These are phyloP conservation scores for Saturnispora besseyi DNA, from an alignment of 805 yeast genomes.

Conservation along the genomic window DNA sequence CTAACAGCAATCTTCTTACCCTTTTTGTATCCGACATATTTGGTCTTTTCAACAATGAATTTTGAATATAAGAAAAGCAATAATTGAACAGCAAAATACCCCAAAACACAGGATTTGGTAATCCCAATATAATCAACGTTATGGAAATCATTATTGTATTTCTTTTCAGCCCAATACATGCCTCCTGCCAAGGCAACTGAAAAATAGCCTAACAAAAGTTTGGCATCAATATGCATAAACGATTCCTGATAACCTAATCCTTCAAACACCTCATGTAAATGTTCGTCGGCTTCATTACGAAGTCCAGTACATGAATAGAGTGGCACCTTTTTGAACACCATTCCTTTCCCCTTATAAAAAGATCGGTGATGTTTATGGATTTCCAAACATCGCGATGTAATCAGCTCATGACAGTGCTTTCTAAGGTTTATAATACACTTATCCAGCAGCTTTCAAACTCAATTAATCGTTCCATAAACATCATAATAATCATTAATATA, in stretches of 20 bases:
- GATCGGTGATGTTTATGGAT: background rate
- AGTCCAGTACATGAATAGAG: constrained; percentile 38
- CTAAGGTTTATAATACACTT: background rate
- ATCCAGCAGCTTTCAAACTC: no score
- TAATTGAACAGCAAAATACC: constrained; percentile 32
- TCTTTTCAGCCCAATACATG: constrained; percentile 41
- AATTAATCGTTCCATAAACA: no score
- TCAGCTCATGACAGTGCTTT: background rate
- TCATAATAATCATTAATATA: no score
- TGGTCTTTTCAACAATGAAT: constrained; percentile 34
- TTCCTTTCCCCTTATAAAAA: background rate
- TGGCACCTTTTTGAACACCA: constrained; percentile 23
- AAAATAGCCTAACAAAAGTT: constrained; percentile 40
- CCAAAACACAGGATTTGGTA: constrained; percentile 29
- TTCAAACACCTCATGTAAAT: constrained; percentile 32
- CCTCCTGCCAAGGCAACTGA: constrained; percentile 39
- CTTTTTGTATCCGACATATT: constrained; percentile 37
- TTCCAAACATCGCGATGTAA: background rate
- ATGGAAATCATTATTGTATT: constrained; percentile 33
- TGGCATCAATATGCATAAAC: constrained; percentile 36
- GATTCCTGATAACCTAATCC: constrained; percentile 40
- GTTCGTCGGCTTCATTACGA: constrained; percentile 42
- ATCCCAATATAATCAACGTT: constrained; percentile 29
- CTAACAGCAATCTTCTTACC: constrained; percentile 31
- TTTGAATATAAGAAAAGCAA: constrained; percentile 29